Base-by-base conservation (phyloP, 2,329 filamentous ascomycete genomes). In the Ascochyta fabae region DNA sequence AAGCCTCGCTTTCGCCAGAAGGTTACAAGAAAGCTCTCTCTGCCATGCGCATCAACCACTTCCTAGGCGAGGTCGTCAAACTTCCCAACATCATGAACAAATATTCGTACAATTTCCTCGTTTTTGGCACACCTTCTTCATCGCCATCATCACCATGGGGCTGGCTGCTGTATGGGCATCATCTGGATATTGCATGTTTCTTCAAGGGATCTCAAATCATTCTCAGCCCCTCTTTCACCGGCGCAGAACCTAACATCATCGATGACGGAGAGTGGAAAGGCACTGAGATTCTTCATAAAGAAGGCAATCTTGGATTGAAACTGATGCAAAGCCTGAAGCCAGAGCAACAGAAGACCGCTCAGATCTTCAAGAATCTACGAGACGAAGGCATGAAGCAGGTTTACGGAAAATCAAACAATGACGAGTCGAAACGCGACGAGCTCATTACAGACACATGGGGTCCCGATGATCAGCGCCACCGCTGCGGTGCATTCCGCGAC, bases 401-500 rank as follows among this genome's bases (percentile, higher is more conserved):
- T 23, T 69, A 69, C 24, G 66, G 63, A 0, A 61, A 60, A 33
- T 69, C 65, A 10, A 60, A 68, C 29, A 68, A 68, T 24, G 65
- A 68, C n/a, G 61, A 56, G 24, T 61, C 41, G 12, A 57, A 66
- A 23, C 63, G 63, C 19, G 78, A 78, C 3, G 69, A 80, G 49
- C 61, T 81, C 29, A 68, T 75, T 13, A 71, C 70, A 12, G 87
- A 86, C 9, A 82, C 89, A 7, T 93, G 89, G 89, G 93, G 93
- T 71, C 87, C 87, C 61, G 89, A 92, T 66, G 90, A 94, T 71
- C 89, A 93, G 77, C 82, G 90, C 6, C 90, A 93, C 66, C 72
- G 92, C 4, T 91, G 89, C 69, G 90, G 91, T 33, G 90, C 90
- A 0, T 91, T 89, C 70, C 84, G 89, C 12, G 90, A 94, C 66